A percentile compares a stretch with the other conserved stretches of the same genome.
These are phyloP conservation scores for Ascochyta pisi DNA, from an alignment of 2,329 filamentous ascomycete genomes.

Conservation along the genomic window DNA sequence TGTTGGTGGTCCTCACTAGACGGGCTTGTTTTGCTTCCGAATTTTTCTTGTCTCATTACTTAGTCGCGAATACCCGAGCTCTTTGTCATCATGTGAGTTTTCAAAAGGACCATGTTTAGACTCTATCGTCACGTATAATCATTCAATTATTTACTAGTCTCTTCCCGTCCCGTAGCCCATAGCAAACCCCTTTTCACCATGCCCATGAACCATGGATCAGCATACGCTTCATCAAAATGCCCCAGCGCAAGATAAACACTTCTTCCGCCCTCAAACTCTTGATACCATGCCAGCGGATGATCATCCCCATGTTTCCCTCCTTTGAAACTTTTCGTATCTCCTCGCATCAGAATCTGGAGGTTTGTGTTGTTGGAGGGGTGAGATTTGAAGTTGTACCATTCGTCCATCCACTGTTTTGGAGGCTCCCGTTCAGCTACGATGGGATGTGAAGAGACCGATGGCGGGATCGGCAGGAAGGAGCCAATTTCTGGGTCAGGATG, in stretches of 20 bases:
- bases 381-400: constrained; percentile 40
- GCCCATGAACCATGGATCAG: constrained; percentile 31
- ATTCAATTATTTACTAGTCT: too few species aligned
- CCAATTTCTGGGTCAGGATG: constrained; percentile 33
- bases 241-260: constrained; percentile 33
- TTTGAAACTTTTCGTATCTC: constrained; percentile 28
- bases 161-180: constrained; percentile 24
- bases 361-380: constrained; percentile 32
- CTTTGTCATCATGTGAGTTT: too few species aligned
- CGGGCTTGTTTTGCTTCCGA: not conserved
- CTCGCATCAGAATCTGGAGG: constrained; percentile 27
- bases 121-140: too few species aligned
- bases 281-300: constrained; percentile 40
- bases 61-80: not conserved
- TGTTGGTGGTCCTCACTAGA: constrained; percentile 18
- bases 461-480: constrained; percentile 10
- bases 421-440: not conserved
- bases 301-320: constrained; percentile 35
- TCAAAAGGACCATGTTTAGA: too few species aligned
- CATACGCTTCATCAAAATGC: constrained; percentile 39
- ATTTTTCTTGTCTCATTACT: too few species aligned
- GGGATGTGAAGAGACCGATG: not conserved
- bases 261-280: constrained; percentile 39
- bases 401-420: constrained; percentile 27
- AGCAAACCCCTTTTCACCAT: constrained; percentile 28